phyloP scores from a whole-genome alignment of 2,329 filamentous ascomycete genomes.

The Botrytis pseudocinerea region DNA sequence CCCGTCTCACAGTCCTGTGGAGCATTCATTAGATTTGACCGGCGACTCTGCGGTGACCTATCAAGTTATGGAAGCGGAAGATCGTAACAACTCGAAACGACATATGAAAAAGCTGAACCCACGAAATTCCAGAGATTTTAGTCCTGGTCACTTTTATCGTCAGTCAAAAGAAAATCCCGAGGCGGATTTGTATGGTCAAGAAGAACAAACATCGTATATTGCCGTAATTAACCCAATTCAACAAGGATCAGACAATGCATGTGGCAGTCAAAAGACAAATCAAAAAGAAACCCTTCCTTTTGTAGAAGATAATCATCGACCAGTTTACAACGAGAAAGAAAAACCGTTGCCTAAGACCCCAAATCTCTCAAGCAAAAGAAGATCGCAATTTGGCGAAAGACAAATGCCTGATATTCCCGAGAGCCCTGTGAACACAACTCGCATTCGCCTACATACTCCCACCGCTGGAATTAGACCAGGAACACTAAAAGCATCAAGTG shows the following conservation, averaged over 20 bases:
- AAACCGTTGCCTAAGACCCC: background rate
- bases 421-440: background rate
- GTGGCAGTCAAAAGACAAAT: background rate
- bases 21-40: background rate
- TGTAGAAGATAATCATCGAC: background rate
- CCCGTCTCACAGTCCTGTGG: background rate
- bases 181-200: background rate
- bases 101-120: background rate
- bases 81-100: conserved; percentile 11
- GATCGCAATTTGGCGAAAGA: conserved; percentile 10
- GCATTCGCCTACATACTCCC: too few relatives aligned
- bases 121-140: conserved; percentile 10
- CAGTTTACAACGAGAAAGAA: background rate
- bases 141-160: background rate
- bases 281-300: background rate
- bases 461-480: background rate
- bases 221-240: background rate
- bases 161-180: background rate
- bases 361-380: background rate
- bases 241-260: background rate
- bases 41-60: background rate
- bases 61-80: conserved; percentile 1
- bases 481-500: background rate
- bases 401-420: conserved; percentile 16
- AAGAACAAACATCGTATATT: background rate